A percentile compares a stretch with the other conserved stretches of the same genome.
Evolutionary conservation across 441 rosid genomes (phyloP).

Genomic region (Bruguiera hainesii): DNA sequence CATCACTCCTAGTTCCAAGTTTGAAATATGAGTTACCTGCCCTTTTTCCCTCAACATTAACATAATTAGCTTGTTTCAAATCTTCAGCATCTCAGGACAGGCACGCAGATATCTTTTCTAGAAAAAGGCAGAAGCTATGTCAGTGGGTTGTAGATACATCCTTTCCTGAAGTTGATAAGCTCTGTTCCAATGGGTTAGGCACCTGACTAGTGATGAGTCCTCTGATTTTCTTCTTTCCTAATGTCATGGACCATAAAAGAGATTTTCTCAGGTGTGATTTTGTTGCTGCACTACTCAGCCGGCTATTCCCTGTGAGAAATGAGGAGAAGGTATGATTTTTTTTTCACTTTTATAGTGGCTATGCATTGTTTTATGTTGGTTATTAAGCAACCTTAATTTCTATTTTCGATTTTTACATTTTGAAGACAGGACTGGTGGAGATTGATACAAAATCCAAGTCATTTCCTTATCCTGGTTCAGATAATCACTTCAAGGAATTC

Average conservation of each 20-base stretch:
- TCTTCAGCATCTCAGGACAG: conserved; percentile 39
- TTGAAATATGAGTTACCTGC: neutral
- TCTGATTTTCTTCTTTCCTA: conserved; percentile 18
- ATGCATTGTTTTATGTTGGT: conserved; percentile 18
- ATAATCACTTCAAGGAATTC: conserved; percentile 22
- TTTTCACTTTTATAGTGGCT: neutral
- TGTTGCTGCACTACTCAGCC: conserved; percentile 47
- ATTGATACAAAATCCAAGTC: conserved; percentile 21
- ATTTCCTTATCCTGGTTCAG: conserved; percentile 29
- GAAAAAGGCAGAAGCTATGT: conserved; percentile 49
- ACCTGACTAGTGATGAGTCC: conserved; percentile 6
- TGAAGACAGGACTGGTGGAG: conserved; percentile 18
- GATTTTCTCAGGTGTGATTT: conserved; percentile 46
- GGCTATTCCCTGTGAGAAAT: conserved; percentile 39
- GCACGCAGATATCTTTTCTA: conserved; percentile 39
- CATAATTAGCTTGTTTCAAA: conserved; percentile 14
- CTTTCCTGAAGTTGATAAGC: conserved; percentile 41
- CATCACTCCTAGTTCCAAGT: too few species aligned
- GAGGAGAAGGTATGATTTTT: conserved; percentile 41
- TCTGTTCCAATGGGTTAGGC: conserved; percentile 51
- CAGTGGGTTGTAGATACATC: conserved; percentile 46
- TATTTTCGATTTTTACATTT: conserved; percentile 32
- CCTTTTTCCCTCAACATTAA: neutral
- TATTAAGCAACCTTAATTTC: conserved; percentile 12
- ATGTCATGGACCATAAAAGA: conserved; percentile 26